phyloP scores from a whole-genome alignment of 2,329 filamentous ascomycete genomes.

The Decorospora gaudefroyi region DNA sequence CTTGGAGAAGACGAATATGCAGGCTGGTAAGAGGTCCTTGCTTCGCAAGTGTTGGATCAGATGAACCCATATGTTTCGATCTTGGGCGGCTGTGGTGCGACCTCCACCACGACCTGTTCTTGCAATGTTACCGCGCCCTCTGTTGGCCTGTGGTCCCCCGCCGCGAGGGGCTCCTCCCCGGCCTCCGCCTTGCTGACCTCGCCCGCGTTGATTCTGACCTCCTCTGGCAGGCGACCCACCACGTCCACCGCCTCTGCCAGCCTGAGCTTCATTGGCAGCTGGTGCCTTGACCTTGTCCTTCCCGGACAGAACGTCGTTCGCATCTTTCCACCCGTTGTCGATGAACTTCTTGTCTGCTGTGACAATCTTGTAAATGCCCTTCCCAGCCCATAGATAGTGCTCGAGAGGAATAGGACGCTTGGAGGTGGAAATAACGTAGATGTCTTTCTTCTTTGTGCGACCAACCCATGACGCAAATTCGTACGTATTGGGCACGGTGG shows the following conservation, averaged over 20 bases:
- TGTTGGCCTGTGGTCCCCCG: slow-evolving; percentile 59
- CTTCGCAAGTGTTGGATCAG: slow-evolving; percentile 90
- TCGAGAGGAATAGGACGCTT: slow-evolving; percentile 94
- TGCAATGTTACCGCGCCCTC: slow-evolving; percentile 82
- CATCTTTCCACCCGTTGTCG: slow-evolving; percentile 92
- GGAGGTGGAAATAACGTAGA: slow-evolving; percentile 96
- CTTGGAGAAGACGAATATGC: slow-evolving; percentile 99
- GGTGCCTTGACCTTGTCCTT: slow-evolving; percentile 73
- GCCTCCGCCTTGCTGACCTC: slow-evolving; percentile 50
- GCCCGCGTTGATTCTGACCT: slow-evolving; percentile 59
- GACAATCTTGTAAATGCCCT: slow-evolving; percentile 92
- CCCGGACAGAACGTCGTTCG: slow-evolving; percentile 78
- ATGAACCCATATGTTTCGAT: slow-evolving; percentile 96
- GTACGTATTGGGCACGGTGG: slow-evolving; percentile 94
- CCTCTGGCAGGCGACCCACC: slow-evolving; percentile 53
- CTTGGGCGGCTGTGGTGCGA: slow-evolving; percentile 86
- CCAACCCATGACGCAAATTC: slow-evolving; percentile 99
- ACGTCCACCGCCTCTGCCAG: slow-evolving; percentile 56
- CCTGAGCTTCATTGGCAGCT: slow-evolving; percentile 56
- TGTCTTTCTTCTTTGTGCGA: slow-evolving; percentile 96
- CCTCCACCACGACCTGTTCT: slow-evolving; percentile 83
- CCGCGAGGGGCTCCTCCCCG: slow-evolving; percentile 57
- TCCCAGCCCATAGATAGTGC: slow-evolving; percentile 94
- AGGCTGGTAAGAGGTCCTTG: slow-evolving; percentile 82
- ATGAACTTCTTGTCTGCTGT: slow-evolving; percentile 89